Percentiles rank a stretch among this genome's conserved stretches.
phyloP scores from a whole-genome alignment of 163 green algal genomes.

The Smithsoniella earleae region DNA sequence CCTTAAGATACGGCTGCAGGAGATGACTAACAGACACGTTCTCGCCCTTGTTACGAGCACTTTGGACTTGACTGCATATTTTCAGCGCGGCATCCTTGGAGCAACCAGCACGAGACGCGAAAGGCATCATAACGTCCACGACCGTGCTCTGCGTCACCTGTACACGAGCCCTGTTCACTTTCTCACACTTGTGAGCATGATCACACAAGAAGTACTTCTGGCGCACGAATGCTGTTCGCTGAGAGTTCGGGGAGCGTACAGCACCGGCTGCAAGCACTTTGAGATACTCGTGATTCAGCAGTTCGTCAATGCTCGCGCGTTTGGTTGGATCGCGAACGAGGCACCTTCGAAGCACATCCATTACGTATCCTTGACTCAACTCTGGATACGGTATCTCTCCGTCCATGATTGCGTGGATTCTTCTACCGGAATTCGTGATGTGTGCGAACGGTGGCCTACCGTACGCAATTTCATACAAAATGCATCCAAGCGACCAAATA shows the following conservation, averaged over 20 bases:
- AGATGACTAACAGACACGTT: no score
- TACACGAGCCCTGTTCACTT: no score
- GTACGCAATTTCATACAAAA: conserved; percentile 14
- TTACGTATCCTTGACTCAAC: neutral
- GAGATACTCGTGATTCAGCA: conserved; percentile 11
- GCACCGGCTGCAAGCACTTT: neutral
- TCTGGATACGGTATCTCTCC: neutral
- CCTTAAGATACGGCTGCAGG: no score
- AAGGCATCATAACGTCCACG: neutral
- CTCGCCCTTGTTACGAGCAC: no score
- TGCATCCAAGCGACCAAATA: conserved; percentile 27
- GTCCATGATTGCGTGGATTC: neutral
- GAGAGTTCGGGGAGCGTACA: neutral
- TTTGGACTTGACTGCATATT: no score
- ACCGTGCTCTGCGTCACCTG: neutral
- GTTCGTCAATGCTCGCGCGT: neutral
- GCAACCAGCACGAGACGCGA: neutral
- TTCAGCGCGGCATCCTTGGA: no score
- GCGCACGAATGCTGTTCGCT: neutral
- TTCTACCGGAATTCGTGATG: neutral
- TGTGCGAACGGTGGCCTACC: neutral
- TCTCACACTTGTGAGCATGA: neutral
- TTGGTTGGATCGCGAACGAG: neutral
- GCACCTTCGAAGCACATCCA: neutral
- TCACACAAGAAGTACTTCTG: neutral